A percentile compares a stretch with the other conserved stretches of the same genome.
Evolutionary conservation across 192 early-diverging fungal genomes (phyloP).

Genomic region (Podila verticillata): DNA sequence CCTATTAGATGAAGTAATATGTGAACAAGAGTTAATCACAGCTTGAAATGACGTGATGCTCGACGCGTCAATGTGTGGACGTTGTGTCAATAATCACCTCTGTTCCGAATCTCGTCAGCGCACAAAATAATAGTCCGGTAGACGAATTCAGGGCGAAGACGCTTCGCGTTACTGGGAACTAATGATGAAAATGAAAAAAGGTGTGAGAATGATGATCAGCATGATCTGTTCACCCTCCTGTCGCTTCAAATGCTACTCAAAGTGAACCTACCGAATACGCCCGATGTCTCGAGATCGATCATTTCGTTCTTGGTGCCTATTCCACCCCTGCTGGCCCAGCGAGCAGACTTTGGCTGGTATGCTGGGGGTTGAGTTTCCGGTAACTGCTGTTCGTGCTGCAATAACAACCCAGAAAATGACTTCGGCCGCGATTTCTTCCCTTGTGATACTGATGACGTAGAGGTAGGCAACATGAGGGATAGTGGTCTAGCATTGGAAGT

Average conservation of each 20-base stretch:
- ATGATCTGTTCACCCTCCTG: not conserved
- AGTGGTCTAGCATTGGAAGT: not conserved
- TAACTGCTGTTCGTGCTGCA: conserved; percentile 11
- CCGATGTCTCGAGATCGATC: conserved; percentile 43
- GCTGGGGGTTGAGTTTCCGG: not conserved
- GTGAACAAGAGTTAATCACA: not conserved
- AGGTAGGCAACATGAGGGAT: not conserved
- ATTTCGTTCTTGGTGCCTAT: conserved; percentile 39
- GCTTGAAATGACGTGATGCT: not conserved
- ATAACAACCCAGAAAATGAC: conserved; percentile 16
- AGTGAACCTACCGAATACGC: conserved; percentile 39
- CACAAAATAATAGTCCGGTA: conserved; percentile 36
- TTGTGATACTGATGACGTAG: not conserved
- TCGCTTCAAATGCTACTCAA: not conserved
- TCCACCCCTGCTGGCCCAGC: conserved; percentile 25
- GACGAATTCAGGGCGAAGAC: conserved; percentile 47
- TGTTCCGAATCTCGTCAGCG: conserved; percentile 37
- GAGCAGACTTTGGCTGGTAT: conserved; percentile 6
- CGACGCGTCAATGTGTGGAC: too few relatives aligned
- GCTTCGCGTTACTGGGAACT: conserved; percentile 35
- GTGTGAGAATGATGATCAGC: not conserved
- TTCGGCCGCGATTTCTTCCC: conserved; percentile 12
- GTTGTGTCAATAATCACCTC: conserved; percentile 16
- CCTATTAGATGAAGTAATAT: conserved; percentile 1
- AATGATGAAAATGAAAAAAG: not conserved